Conservation (phyloP, 1,284 basidiomycete genomes). For the Pulchroboletus neoregius region DNA sequence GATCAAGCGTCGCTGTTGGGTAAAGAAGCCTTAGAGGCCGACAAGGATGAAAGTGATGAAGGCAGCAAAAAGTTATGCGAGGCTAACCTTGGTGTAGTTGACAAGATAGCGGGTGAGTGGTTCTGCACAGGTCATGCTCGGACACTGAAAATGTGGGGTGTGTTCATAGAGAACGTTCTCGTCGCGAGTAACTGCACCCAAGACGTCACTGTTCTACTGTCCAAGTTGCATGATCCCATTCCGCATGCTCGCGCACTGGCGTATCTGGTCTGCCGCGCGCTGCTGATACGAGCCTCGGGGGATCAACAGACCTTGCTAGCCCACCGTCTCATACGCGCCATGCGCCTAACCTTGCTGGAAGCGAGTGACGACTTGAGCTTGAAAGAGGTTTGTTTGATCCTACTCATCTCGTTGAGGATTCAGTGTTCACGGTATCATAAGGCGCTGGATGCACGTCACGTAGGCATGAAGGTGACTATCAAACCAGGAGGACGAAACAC, state of each 20-base stretch:
- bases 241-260: conserved; percentile 54
- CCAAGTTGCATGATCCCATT: conserved; percentile 46
- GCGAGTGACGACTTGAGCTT: conserved; percentile 38
- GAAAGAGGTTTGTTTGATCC: conserved; percentile 38
- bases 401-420: not conserved
- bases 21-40: conserved; percentile 26
- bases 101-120: conserved; percentile 61
- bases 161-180: conserved; percentile 55
- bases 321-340: conserved; percentile 42
- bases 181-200: conserved; percentile 41
- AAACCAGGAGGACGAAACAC: conserved; percentile 62
- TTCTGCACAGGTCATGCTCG: not conserved
- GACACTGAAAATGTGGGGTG: conserved; percentile 1
- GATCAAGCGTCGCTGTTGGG: conserved; percentile 22
- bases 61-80: conserved; percentile 44
- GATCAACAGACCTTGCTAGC: conserved; percentile 56
- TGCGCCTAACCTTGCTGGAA: conserved; percentile 46
- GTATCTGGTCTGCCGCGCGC: conserved; percentile 53
- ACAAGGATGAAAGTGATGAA: conserved; percentile 36
- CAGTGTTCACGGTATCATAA: conserved; percentile 20
- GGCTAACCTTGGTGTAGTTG: conserved; percentile 50
- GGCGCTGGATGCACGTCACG: conserved; percentile 40
- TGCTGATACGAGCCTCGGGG: conserved; percentile 53
- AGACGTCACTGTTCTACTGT: conserved; percentile 41
- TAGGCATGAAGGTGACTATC: conserved; percentile 46